These are phyloP conservation scores for Mikania micrantha DNA, from an alignment of 129 eudicot species.

Conservation along the genomic window DNA sequence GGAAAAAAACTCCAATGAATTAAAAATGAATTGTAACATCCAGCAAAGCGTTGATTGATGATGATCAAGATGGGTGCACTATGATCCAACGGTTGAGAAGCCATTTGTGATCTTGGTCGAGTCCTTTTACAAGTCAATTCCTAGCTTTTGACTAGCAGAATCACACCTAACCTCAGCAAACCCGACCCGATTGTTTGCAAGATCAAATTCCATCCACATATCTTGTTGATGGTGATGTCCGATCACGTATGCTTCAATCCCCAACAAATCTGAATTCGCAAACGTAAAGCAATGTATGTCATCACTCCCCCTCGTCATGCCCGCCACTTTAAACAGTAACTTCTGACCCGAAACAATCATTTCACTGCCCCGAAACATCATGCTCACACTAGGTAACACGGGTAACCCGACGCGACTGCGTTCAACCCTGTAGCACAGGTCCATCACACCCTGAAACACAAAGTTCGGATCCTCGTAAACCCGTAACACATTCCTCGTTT, in stretches of 20 bases:
- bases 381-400: conserved; percentile 49
- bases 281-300: conserved; percentile 75
- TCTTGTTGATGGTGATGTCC: conserved; percentile 93
- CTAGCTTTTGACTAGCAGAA: conserved; percentile 53
- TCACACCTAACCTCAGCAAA: conserved; percentile 79
- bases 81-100: conserved; percentile 6
- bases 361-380: conserved; percentile 77
- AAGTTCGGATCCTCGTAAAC: conserved; percentile 59
- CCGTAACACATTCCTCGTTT: conserved; percentile 50
- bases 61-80: not conserved
- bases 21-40: not conserved
- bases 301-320: conserved; percentile 41
- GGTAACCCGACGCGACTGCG: conserved; percentile 34
- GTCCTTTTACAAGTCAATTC: conserved; percentile 25
- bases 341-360: conserved; percentile 61
- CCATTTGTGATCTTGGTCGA: not conserved
- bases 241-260: conserved; percentile 65
- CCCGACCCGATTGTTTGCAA: conserved; percentile 64
- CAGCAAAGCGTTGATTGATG: not conserved
- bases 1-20: not conserved
- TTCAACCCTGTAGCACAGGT: conserved; percentile 61
- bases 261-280: conserved; percentile 83
- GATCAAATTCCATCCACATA: conserved; percentile 89
- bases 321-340: conserved; percentile 52
- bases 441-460: conserved; percentile 92